Conservation (phyloP, 2,329 filamentous ascomycete species). For the Cladosporium sphaerospermum region DNA sequence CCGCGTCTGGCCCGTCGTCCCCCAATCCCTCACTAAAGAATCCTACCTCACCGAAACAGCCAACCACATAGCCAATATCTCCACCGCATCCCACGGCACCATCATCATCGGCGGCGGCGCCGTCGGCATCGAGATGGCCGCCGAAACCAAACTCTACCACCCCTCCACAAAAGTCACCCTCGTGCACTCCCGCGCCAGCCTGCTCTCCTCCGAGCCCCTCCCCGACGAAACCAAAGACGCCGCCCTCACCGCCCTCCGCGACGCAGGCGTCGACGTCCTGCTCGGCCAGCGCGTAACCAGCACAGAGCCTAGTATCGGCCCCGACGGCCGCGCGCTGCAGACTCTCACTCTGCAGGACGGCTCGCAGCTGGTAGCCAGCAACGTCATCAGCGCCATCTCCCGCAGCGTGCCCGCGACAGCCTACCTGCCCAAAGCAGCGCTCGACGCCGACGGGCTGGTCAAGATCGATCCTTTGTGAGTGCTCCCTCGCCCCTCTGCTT, state of each 20-base stretch:
- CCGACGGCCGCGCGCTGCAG: slow-evolving; percentile 35
- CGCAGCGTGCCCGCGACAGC: slow-evolving; percentile 55
- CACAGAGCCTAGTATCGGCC: slow-evolving; percentile 41
- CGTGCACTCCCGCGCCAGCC: slow-evolving; percentile 63
- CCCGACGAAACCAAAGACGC: slow-evolving; percentile 63
- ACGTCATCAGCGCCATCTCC: slow-evolving; percentile 65
- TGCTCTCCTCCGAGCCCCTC: slow-evolving; percentile 68
- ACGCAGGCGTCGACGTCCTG: slow-evolving; percentile 60
- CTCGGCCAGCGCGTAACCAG: slow-evolving; percentile 54
- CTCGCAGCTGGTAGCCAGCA: slow-evolving; percentile 52
- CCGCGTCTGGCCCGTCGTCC: slow-evolving; percentile 66
- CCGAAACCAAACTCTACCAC: slow-evolving; percentile 64
- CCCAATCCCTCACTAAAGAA: slow-evolving; percentile 56
- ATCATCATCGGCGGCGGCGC: slow-evolving; percentile 71
- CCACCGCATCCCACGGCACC: slow-evolving; percentile 52
- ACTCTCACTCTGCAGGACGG: slow-evolving; percentile 57
- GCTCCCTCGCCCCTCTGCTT: background rate
- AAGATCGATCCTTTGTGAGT: slow-evolving; percentile 53
- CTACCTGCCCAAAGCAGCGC: slow-evolving; percentile 53
- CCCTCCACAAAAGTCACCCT: slow-evolving; percentile 63
- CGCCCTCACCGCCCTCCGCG: slow-evolving; percentile 51
- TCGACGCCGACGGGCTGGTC: slow-evolving; percentile 62
- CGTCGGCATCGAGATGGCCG: slow-evolving; percentile 76
- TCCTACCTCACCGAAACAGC: slow-evolving; percentile 58
- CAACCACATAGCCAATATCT: slow-evolving; percentile 49